Evolutionary conservation across 805 yeast genomes (phyloP).

Genomic region (Saccharomycopsis malanga): DNA sequence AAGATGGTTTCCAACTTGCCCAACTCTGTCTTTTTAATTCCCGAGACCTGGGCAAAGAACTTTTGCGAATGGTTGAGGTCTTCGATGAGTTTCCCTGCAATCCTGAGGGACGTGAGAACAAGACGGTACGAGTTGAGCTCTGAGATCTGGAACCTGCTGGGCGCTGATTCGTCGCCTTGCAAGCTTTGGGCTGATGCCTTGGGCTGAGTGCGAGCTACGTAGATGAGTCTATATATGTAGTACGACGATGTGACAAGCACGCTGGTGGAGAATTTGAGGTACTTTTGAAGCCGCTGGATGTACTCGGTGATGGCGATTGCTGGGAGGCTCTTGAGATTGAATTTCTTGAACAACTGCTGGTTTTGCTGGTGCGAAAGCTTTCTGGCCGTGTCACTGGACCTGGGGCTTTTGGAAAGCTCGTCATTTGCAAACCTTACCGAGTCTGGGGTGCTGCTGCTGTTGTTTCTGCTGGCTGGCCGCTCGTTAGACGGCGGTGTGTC

Average conservation of each 20-base stretch:
- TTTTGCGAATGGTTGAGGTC: slow-evolving; percentile 39
- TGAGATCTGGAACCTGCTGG: slow-evolving; percentile 29
- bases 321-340: slow-evolving; percentile 25
- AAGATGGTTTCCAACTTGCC: slow-evolving; percentile 44
- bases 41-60: slow-evolving; percentile 41
- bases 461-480: not conserved
- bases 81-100: slow-evolving; percentile 42
- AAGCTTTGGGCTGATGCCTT: not conserved
- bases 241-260: slow-evolving; percentile 27
- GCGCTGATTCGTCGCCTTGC: not conserved
- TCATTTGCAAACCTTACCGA: not conserved
- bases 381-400: not conserved
- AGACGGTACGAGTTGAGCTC: slow-evolving; percentile 38
- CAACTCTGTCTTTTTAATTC: slow-evolving; percentile 38
- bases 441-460: not conserved
- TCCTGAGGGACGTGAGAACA: slow-evolving; percentile 37
- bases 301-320: slow-evolving; percentile 25
- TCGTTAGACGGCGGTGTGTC: not conserved
- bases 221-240: slow-evolving; percentile 26
- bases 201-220: slow-evolving; percentile 4
- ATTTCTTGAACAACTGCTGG: slow-evolving; percentile 23
- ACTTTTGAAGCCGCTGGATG: slow-evolving; percentile 27
- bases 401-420: not conserved
- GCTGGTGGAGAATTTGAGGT: slow-evolving; percentile 27
- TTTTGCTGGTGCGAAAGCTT: not conserved